Evolutionary conservation across 2,329 filamentous ascomycete species (phyloP).

Genomic region (Aureobasidium zeae): DNA sequence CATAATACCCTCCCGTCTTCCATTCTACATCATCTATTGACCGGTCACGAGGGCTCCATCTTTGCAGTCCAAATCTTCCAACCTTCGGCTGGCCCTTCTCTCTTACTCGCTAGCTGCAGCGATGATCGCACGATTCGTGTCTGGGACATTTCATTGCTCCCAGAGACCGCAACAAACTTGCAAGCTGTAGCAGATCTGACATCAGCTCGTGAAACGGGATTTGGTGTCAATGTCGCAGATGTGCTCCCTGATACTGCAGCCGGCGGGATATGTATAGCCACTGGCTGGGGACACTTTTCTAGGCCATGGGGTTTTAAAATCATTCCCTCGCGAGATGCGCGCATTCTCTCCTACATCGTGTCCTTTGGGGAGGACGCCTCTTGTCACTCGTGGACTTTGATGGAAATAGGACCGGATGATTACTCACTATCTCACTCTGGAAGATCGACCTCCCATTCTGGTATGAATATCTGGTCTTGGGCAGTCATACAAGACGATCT

Average conservation of each 20-base stretch:
- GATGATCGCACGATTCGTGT: slow-evolving; percentile 84
- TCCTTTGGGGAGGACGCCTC: slow-evolving; percentile 84
- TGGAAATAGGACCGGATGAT: slow-evolving; percentile 3
- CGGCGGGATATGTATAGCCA: slow-evolving; percentile 48
- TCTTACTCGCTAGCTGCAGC: slow-evolving; percentile 83
- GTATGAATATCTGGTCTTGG: slow-evolving; percentile 86
- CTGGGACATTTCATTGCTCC: slow-evolving; percentile 66
- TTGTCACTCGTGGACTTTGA: slow-evolving; percentile 53
- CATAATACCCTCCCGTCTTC: slow-evolving; percentile 22
- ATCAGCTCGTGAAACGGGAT: slow-evolving; percentile 36
- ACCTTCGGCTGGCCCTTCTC: slow-evolving; percentile 36
- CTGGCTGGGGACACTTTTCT: slow-evolving; percentile 76
- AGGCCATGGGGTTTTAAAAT: slow-evolving; percentile 85
- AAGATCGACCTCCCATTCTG: slow-evolving; percentile 58
- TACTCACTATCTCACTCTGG: slow-evolving; percentile 43
- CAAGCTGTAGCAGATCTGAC: slow-evolving; percentile 22
- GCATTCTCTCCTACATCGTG: slow-evolving; percentile 44
- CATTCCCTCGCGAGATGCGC: slow-evolving; percentile 25
- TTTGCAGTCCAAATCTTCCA: slow-evolving; percentile 79
- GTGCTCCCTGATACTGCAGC: slow-evolving; percentile 22
- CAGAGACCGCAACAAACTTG: slow-evolving; percentile 23
- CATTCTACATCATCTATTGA: slow-evolving; percentile 47
- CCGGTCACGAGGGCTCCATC: slow-evolving; percentile 80
- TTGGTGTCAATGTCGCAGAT: slow-evolving; percentile 24
- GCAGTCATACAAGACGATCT: slow-evolving; percentile 27